Evolutionary conservation across 2,329 filamentous ascomycete genomes (phyloP).

Genomic region (Malbranchea cinnamomea): DNA sequence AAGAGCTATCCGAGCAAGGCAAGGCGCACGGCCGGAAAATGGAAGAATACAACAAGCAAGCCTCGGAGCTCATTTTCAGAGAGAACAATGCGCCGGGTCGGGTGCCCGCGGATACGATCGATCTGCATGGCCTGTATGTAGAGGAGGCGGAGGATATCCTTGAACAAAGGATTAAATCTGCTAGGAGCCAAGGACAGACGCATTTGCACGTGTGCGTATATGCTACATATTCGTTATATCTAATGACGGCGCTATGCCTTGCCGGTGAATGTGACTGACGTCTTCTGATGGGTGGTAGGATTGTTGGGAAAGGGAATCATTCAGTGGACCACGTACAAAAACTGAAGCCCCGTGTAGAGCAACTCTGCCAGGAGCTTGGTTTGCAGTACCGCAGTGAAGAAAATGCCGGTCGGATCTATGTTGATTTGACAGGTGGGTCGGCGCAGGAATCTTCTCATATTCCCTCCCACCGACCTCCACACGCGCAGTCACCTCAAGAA

Average conservation of each 20-base stretch:
- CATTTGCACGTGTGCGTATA: conserved; percentile 62
- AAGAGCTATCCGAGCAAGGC: conserved; percentile 69
- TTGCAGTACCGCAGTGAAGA: conserved; percentile 73
- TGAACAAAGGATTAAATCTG: conserved; percentile 68
- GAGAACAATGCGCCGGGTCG: conserved; percentile 75
- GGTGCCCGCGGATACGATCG: conserved; percentile 68
- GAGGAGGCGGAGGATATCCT: conserved; percentile 89
- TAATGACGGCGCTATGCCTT: not conserved
- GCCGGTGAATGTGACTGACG: not conserved
- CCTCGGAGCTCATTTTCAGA: conserved; percentile 85
- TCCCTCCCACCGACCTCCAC: conserved; percentile 26
- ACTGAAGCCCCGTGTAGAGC: conserved; percentile 87
- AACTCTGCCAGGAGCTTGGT: conserved; percentile 68
- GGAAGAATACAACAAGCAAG: conserved; percentile 80
- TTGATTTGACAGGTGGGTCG: conserved; percentile 65
- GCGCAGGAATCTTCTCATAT: conserved; percentile 30
- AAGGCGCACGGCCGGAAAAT: conserved; percentile 72
- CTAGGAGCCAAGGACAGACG: conserved; percentile 55
- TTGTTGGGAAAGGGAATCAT: conserved; percentile 93
- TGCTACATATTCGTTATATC: not conserved
- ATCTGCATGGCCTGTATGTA: conserved; percentile 87
- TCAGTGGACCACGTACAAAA: conserved; percentile 70
- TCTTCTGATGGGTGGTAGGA: conserved; percentile 29
- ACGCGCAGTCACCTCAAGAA: conserved; percentile 21
- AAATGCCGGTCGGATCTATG: conserved; percentile 77